Base-by-base conservation (phyloP, 1,284 basidiomycete species). In the Fomitopsis betulina region DNA sequence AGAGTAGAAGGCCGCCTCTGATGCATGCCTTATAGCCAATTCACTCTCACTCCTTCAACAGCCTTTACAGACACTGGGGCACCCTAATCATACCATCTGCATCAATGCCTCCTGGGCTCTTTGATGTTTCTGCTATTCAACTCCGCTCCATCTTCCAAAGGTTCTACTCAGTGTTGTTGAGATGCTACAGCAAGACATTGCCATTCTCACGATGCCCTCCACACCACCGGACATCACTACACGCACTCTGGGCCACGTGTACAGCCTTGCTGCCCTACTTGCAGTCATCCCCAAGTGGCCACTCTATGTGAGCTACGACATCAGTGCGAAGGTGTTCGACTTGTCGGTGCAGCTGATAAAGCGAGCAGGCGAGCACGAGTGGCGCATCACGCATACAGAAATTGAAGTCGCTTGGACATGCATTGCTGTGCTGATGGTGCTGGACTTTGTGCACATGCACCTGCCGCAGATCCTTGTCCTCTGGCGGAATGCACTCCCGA, bases 401-500 rank as follows among this genome's bases (percentile, higher is more conserved):
- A 88, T 98, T 10, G 94, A 96, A 68, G 89, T 96, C 2, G 94
- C 96, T 0, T 99, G 97, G 97, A 94, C 89, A 13, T 78, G 94
- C 39, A 91, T 99, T 57, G 89, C 91, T 0, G 87, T 94, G 0
- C 77, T 99, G 53, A 95, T 98, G 90, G 84, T 90, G 4, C 86
- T 98, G 3, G 96, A 94, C 65, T 98, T 98, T 66, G 93, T 98
- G 53, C 86, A 93, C 35, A 85, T 92, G 0, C 95, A 98, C 72
- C 81, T 98, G 1, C 89, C 94, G 0, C 95, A 98, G 67, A 79
- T 99, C 7, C 82, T 99, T 25, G 92, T 96, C 0, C 82, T 99
- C 1, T 99, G 97, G 97, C 81, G 96, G 37, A 99, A 99, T 66
- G 95, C 97, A 2, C 79, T 99, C 0, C 94, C 96, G 1, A 98